Percentiles rank a stretch among this genome's conserved stretches.
These are phyloP conservation scores for Cardamine chenopodiifolia DNA, from an alignment of 345 rosid genomes.

Conservation along the genomic window DNA sequence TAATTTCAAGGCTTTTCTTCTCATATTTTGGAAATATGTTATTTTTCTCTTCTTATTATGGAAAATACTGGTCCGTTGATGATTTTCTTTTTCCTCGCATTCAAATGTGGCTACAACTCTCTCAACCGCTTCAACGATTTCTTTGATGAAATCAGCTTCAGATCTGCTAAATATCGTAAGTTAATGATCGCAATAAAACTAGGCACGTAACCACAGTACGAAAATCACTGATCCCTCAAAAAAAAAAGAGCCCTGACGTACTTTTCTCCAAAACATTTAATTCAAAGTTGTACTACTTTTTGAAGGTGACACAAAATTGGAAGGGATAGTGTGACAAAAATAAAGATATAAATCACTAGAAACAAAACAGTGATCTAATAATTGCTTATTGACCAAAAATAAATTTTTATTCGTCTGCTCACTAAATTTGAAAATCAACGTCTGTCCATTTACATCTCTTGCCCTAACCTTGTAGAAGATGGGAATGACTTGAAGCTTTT, in stretches of 20 bases:
- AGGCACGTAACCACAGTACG: too few relatives aligned
- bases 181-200: background rate
- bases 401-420: too few relatives aligned
- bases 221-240: too few relatives aligned
- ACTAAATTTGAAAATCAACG: too few relatives aligned
- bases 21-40: background rate
- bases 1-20: background rate
- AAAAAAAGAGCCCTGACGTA: background rate
- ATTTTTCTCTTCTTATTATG: background rate
- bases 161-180: background rate
- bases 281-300: too few relatives aligned
- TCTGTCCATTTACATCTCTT: background rate
- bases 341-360: background rate
- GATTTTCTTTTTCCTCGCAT: background rate
- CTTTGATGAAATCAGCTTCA: background rate
- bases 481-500: constrained; percentile 13
- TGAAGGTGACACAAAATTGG: too few relatives aligned
- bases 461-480: constrained; percentile 17
- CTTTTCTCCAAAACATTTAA: background rate
- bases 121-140: background rate
- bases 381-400: too few relatives aligned
- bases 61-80: background rate
- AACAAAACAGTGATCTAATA: too few relatives aligned
- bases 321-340: background rate
- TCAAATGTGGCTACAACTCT: background rate